Percentiles rank a stretch among this genome's conserved stretches.
Evolutionary conservation across 192 early-diverging fungal genomes (phyloP).

Genomic region (Dimargaris xerosporica): DNA sequence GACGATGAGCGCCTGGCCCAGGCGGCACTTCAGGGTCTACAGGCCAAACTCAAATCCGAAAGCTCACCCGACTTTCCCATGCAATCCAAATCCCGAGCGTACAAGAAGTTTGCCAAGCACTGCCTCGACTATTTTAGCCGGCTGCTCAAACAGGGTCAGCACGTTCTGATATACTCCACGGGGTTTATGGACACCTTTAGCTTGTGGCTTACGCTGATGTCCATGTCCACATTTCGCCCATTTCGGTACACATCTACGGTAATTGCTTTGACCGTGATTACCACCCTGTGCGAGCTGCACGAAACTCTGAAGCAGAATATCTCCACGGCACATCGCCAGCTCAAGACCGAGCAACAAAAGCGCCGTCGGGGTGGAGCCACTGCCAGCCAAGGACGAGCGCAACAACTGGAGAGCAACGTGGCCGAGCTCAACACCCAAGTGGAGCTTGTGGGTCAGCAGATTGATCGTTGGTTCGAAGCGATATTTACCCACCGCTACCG

Average conservation of each 20-base stretch:
- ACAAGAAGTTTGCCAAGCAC: constrained; percentile 47
- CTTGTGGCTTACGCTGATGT: constrained; percentile 49
- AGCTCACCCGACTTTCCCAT: constrained; percentile 58
- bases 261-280: constrained; percentile 45
- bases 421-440: constrained; percentile 37
- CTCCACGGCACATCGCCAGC: constrained; percentile 49
- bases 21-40: constrained; percentile 37
- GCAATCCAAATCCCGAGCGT: constrained; percentile 45
- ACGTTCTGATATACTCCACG: constrained; percentile 43
- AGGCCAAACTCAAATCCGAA: constrained; percentile 21
- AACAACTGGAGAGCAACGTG: constrained; percentile 25
- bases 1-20: constrained; percentile 41
- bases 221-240: constrained; percentile 65
- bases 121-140: constrained; percentile 49
- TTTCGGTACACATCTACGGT: constrained; percentile 82
- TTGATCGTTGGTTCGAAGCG: constrained; percentile 61
- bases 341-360: constrained; percentile 38
- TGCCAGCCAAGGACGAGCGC: constrained; percentile 16
- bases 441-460: constrained; percentile 35
- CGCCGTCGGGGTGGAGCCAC: constrained; percentile 13
- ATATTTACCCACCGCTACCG: constrained; percentile 83
- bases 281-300: constrained; percentile 49
- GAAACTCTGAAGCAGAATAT: constrained; percentile 41
- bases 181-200: constrained; percentile 41
- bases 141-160: constrained; percentile 39